A percentile compares a stretch with the other conserved stretches of the same genome.
These are phyloP conservation scores for Noccaea bulbosa DNA, from an alignment of 345 rosid species.

Conservation along the genomic window DNA sequence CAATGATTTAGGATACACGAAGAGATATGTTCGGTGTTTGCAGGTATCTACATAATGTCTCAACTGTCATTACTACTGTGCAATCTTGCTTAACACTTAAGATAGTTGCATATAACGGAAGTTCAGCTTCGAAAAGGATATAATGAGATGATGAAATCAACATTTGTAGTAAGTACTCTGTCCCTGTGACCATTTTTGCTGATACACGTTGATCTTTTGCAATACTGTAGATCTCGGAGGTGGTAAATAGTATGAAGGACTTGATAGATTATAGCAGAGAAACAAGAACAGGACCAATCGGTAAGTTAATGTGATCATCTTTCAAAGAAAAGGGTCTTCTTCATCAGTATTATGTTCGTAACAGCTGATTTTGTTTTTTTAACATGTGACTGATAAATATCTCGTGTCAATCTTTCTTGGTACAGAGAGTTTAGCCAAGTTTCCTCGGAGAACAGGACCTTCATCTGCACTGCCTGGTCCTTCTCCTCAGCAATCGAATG, in stretches of 20 bases:
- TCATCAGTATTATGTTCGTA: neutral
- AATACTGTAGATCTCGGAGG: constrained; percentile 66
- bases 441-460: constrained; percentile 72
- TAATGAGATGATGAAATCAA: constrained; percentile 3
- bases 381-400: neutral
- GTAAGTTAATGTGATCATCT: constrained; percentile 51
- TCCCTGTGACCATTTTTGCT: constrained; percentile 4
- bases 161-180: neutral
- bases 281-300: constrained; percentile 92
- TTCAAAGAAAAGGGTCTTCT: no score
- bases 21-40: constrained; percentile 97
- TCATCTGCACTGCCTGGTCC: constrained; percentile 59
- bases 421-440: constrained; percentile 95
- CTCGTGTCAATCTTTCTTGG: constrained; percentile 18
- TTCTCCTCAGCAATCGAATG: constrained; percentile 63
- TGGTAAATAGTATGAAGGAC: constrained; percentile 98
- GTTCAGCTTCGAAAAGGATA: constrained; percentile 6
- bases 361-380: constrained; percentile 1
- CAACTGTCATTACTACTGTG: neutral
- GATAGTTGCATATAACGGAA: neutral
- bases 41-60: constrained; percentile 59
- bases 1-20: constrained; percentile 97
- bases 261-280: constrained; percentile 97
- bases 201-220: constrained; percentile 23
- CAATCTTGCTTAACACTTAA: neutral